Evolutionary conservation across 2,329 filamentous ascomycete species (phyloP), one percentile per base, ranked within the genome.

Genomic region (Karstenula rhodostoma): DNA sequence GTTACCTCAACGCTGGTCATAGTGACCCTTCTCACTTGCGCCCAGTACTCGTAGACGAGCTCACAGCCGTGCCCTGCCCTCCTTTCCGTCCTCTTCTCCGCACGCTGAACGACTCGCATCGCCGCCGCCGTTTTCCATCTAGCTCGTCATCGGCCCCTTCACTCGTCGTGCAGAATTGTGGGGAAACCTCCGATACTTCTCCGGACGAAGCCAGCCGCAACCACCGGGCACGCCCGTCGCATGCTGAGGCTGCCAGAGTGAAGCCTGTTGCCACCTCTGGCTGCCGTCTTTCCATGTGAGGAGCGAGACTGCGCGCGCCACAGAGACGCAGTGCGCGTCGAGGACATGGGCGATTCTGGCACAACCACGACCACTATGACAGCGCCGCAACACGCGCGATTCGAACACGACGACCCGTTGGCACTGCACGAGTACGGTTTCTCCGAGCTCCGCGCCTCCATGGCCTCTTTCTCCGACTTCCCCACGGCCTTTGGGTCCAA

Each of bases 351-450:
- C 67, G 64, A 70, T 51, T 66, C 68, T 49, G 66, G 65, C 67
- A 71, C 72, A 59, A 70, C 67, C 54, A 35, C 55, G 35, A 57
- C 55, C 10, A 51, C 70, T 49, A 74, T 73, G 70, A 68, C 70
- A 52, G 70, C 71, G 57, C 62, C 69, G 53, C 71, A 67, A 52
- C 69, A 70, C 46, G 59, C 66, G 27, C 69, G 61, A 56, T 68
- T 70, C 62, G 73, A 75, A 27, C 68, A 71, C 68, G 72, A 77
- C 67, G 72, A 76, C 50, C 67, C 72, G 25, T 67, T 77, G 56
- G 67, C 71, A n/a, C 64, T 77, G 61, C 69, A 68, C 66, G 76
- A 76, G 25, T 78, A 74, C 65, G 73, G 73, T 53, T 65, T 78
- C 15, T 59, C 73, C 22, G 72, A 74, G 46, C 67, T 73, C 32